Base-by-base conservation (phyloP, 148 eudicot species). In the Persicaria tinctoria region DNA sequence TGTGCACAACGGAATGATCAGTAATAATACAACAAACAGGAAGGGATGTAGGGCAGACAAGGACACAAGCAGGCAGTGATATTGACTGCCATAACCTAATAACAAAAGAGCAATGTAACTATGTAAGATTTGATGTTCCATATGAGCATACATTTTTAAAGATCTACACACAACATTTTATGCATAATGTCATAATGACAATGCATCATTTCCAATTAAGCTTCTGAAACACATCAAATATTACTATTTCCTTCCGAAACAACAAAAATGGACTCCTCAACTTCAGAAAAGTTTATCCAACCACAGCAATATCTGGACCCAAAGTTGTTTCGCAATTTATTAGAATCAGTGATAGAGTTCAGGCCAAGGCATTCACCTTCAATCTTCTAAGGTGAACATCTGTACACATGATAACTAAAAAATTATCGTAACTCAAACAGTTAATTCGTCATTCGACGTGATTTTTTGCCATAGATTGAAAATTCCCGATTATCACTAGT, bases 31-130 rank as follows among this genome's bases (percentile, higher is more conserved):
- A 10, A 53, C 13, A 57, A 12, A 12, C 68, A 63, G 32, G 16
- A 63, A 63, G 45, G 16, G 68, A 23, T 9, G 27, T 63, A 63
- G 8, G 11, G 46, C 68, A 63, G 68, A 63, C 68, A 63, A 63
- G 68, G 68, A 63, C 16, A 12, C 46, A 59, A 17, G 64, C 5
- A 20, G 20, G 64, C 5, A 20, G 20, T 16, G 1, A 59, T 59
- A 7, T 5, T 1, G 64, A 59, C 20, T 59, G 10, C 38, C 64
- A 5, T 14, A 13, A n/a, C 62, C 18, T n/a, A 56, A 4, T n/a
- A 4, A 56, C 20, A 59, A 5, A 59, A 5, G 38, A 5, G 53
- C 20, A 59, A 20, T 59, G 10, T 18, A 7, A 57, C 20, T 18
- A 20, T 59, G 10, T 18, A 7, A 57, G 6, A 18, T 1, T n/a